Conservation (phyloP, 2,329 filamentous ascomycete genomes). For the Penicillium sp. region DNA sequence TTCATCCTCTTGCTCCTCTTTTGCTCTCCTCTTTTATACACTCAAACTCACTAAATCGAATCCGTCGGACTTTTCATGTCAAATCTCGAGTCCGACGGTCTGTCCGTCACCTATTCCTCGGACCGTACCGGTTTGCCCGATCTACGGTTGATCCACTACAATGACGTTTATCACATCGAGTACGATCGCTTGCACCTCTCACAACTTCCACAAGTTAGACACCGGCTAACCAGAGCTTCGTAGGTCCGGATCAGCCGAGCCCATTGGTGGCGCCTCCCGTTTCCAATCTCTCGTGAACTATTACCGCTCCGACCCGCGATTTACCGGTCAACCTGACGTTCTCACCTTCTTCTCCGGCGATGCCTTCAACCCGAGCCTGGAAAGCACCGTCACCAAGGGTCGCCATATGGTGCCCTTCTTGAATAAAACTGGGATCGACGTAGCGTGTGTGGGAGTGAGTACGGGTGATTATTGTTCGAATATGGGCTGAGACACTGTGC, state of each 20-base stretch:
- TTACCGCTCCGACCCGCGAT: constrained; percentile 70
- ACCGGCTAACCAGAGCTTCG: constrained; percentile 35
- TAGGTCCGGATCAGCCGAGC: constrained; percentile 71
- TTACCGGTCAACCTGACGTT: constrained; percentile 66
- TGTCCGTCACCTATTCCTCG: constrained; percentile 52
- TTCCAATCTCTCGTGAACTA: constrained; percentile 80
- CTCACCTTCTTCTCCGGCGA: constrained; percentile 89
- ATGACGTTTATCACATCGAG: constrained; percentile 93
- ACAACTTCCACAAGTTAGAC: neutral
- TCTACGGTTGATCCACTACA: constrained; percentile 85
- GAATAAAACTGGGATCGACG: constrained; percentile 77
- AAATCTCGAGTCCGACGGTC: constrained; percentile 39
- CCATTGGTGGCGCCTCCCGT: constrained; percentile 78
- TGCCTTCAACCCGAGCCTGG: constrained; percentile 88
- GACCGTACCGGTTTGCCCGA: constrained; percentile 63
- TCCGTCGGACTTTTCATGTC: constrained; percentile 33
- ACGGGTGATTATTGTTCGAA: constrained; percentile 12
- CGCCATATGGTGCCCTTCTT: constrained; percentile 86
- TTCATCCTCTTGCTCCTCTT: neutral
- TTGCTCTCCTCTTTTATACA: neutral
- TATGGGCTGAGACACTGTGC: constrained; percentile 14
- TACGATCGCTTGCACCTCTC: constrained; percentile 33
- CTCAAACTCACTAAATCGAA: neutral
- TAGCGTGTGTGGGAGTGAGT: constrained; percentile 80
- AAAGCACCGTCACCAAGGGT: constrained; percentile 89